Evolutionary conservation across 2,329 filamentous ascomycete species (phyloP).

Genomic region (Arachnomyces sp.): DNA sequence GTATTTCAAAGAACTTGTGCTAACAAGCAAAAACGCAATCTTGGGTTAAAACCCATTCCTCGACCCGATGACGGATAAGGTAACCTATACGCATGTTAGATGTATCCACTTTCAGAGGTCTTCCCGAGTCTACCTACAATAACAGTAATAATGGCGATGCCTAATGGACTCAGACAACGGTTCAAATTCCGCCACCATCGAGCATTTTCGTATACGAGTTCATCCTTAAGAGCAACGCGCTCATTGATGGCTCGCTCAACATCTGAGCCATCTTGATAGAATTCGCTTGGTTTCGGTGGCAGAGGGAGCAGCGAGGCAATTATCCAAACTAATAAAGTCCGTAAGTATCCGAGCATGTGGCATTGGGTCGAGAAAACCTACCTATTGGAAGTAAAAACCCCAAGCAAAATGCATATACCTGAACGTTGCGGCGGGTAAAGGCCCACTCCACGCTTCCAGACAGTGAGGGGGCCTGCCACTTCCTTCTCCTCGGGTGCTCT

Average conservation of each 20-base stretch:
- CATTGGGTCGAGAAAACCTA: conserved; percentile 34
- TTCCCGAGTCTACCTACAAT: conserved; percentile 39
- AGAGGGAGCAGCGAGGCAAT: conserved; percentile 67
- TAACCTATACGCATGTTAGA: conserved; percentile 10
- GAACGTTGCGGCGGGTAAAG: conserved; percentile 62
- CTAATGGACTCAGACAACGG: conserved; percentile 53
- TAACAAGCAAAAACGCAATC: too few relatives aligned
- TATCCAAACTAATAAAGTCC: conserved; percentile 59
- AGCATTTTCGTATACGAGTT: conserved; percentile 51
- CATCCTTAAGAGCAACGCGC: conserved; percentile 38
- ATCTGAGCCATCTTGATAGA: conserved; percentile 44
- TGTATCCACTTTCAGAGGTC: neutral
- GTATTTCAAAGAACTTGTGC: too few relatives aligned
- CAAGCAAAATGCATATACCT: conserved; percentile 65
- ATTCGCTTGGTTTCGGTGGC: conserved; percentile 49
- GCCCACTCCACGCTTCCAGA: conserved; percentile 57
- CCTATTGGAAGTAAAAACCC: conserved; percentile 72
- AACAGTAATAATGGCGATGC: conserved; percentile 47
- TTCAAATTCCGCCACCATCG: conserved; percentile 59
- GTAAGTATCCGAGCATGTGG: conserved; percentile 14
- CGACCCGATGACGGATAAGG: conserved; percentile 11
- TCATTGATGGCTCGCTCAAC: conserved; percentile 39
- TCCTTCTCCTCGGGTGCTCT: conserved; percentile 45
- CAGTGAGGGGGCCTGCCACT: conserved; percentile 68
- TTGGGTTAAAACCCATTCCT: conserved; percentile 2